Conservation (phyloP, 306 rosid genomes). For the Oemleria cerasiformis region DNA sequence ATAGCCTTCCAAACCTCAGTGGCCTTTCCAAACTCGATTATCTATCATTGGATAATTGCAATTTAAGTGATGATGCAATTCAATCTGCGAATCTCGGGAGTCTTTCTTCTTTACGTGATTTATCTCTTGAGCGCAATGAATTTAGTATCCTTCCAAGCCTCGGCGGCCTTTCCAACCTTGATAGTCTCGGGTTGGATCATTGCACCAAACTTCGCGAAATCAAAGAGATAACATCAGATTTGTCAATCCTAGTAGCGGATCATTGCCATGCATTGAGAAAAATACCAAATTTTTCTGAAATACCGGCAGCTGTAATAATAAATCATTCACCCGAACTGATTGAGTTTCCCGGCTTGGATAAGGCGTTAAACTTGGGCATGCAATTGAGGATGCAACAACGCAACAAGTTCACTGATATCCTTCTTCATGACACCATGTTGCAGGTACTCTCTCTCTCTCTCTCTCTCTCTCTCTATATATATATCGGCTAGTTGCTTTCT, state of each 20-base stretch:
- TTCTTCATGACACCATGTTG: constrained; percentile 14
- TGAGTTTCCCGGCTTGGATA: constrained; percentile 19
- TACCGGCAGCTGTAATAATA: not conserved
- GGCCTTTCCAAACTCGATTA: no score
- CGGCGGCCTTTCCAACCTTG: not conserved
- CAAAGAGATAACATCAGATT: constrained; percentile 5
- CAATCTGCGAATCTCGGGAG: no score
- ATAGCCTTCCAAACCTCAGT: no score
- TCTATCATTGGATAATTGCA: no score
- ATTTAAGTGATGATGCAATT: no score
- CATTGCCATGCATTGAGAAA: constrained; percentile 10
- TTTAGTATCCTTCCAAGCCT: constrained; percentile 8
- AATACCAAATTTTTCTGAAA: constrained; percentile 13
- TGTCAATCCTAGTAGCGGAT: not conserved
- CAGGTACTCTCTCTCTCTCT: constrained; percentile 15
- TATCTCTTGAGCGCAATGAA: no score
- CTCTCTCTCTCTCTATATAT: no score
- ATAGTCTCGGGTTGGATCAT: not conserved
- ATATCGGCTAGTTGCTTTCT: no score
- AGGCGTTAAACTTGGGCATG: constrained; percentile 3
- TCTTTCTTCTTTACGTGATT: no score
- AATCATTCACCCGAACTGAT: constrained; percentile 11
- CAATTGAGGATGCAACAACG: not conserved
- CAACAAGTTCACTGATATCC: not conserved
- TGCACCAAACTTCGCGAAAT: constrained; percentile 3